Percentiles rank a stretch among this genome's conserved stretches.
Conservation (phyloP, 768 basidiomycete genomes). For the Boletus edulis region DNA sequence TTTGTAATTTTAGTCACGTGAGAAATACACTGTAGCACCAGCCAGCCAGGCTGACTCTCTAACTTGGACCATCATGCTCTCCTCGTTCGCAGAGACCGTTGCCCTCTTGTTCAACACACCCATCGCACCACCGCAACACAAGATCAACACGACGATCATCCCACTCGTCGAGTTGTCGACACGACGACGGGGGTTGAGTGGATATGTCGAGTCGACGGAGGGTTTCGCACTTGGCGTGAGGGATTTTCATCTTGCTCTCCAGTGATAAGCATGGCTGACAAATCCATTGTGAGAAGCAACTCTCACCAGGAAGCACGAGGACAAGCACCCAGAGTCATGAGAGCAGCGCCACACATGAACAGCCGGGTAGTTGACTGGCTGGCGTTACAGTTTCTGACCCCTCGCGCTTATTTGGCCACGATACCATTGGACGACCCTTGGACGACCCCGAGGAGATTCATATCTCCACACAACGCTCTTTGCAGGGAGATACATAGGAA, state of each 20-base stretch:
- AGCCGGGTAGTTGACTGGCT: neutral
- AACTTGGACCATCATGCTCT: neutral
- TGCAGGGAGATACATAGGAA: no score
- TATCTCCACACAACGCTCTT: no score
- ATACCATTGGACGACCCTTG: neutral
- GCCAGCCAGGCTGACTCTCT: no score
- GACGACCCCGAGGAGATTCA: neutral
- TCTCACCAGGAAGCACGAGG: conserved; percentile 2
- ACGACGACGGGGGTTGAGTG: neutral
- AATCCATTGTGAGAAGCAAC: neutral
- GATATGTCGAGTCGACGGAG: neutral
- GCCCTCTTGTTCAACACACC: conserved; percentile 24
- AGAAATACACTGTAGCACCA: no score
- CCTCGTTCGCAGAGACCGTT: conserved; percentile 16
- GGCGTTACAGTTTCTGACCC: neutral
- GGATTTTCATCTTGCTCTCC: neutral
- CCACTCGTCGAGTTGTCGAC: conserved; percentile 19
- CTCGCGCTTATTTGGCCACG: conserved; percentile 19
- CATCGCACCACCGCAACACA: conserved; percentile 8
- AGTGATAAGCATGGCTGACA: conserved; percentile 1
- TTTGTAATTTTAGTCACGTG: conserved; percentile 12
- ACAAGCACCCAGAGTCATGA: conserved; percentile 14
- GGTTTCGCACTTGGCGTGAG: conserved; percentile 16
- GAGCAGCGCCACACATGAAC: conserved; percentile 3
- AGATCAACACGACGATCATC: conserved; percentile 3